Evolutionary conservation across 371 early-diverging fungal species (phyloP), one percentile per base, ranked within the genome.

Genomic region (Gilbertella persicaria): DNA sequence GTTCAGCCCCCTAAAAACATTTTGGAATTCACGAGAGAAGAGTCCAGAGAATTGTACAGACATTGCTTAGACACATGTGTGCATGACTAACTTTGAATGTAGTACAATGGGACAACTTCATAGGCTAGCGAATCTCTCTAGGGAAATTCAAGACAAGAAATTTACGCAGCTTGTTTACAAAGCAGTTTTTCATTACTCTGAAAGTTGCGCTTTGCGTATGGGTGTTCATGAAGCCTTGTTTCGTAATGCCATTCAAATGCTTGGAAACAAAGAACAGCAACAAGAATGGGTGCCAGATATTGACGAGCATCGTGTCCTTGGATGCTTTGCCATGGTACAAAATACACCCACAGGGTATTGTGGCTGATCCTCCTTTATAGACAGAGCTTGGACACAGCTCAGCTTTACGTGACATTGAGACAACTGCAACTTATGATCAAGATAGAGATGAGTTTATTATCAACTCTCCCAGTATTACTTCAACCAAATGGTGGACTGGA

Each of bases 401-500:
- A 9, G 90, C 92, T 45, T 81, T 95, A 39, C 82, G 89, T n/a
- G 93, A 91, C 36, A 70, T 95, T 29, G 94, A 94, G 62, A 96
- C 96, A 4, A 89, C 88, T 0, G 94, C 96, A 4, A 94, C 95
- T 0, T 91, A 79, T 55, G 89, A 91, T 57, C 72, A 72, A 24
- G 72, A 73, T 19, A 79, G 83, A 1, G 90, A 92, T 58, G 88
- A 92, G 57, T 94, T 86, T 51, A 76, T 91, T 16, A 85, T 95
- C 63, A 82, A 95, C 60, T 90, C 95, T 14, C 94, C 95, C 4
- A 80, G 84, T 9, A 70, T 94, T 41, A 90, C 92, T 0, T 73
- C 95, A 16, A 90, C 94, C 17, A 95, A 91, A 68, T 95, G 93
- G 94, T 95, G 96, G 95, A 94, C 94, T 61, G 96, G 96, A 41